Base-by-base conservation (phyloP, 768 basidiomycete genomes). In the Pleurotus cornucopiae region DNA sequence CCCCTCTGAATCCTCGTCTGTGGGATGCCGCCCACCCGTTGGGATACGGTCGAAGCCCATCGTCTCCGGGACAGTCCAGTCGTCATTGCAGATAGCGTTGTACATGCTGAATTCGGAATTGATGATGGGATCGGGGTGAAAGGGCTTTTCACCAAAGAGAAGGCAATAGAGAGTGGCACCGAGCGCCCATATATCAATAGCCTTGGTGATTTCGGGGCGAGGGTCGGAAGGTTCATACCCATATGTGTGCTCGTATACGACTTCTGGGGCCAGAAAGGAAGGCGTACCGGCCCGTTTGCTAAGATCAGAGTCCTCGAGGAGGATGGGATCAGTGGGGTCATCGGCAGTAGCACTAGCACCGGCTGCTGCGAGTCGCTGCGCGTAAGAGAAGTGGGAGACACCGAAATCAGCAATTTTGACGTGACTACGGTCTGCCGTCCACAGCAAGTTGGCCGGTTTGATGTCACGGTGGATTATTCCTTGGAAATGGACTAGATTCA, bases 381-480 rank as follows among this genome's bases (percentile, higher is more conserved):
- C 91, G 63, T 92, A 89, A 4, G 93, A 96, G 71, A 96, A 94
- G 67, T 96, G 93, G 13, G 96, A 95, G 52, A 97, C 94, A 52
- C 97, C 97, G 70, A 99, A 98, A 72, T 99, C 97, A 23, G 89
- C 93, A 58, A 99, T 98, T 73, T 99, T 99, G 72, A 98, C 95
- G 57, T 82, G 83, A 57, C 83, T 82, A 53, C 91, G 86, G 73
- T 96, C 90, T 23, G 80, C 79, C 2, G 89, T 89, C 86, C 91
- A 94, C 25, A 99, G 80, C 20, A 99, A 84, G 71, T 99, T 99
- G 46, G 94, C 92, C 23, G 97, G 97, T 68, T 99, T 99, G 76
- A 99, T 98, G 73, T 99, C 97, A 56, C 97, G 91, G 72, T 99
- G 97, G 49, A 99, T 98, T 69, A 99, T 98, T 20, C 96, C 97